Evolutionary conservation across 1,139 yeast species (phyloP).

Genomic region (Geotrichum citri-aurantii): DNA sequence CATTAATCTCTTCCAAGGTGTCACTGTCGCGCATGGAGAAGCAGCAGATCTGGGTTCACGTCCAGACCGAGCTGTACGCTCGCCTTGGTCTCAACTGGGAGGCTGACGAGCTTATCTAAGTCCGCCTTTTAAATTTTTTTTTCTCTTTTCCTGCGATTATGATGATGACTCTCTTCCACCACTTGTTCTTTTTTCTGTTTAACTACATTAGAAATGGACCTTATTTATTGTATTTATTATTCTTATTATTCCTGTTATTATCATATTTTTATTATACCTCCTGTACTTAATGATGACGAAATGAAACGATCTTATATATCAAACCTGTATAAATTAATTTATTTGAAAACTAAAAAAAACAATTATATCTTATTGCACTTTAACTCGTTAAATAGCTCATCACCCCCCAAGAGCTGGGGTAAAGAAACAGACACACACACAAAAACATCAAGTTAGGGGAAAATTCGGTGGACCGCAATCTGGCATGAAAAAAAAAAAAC

Average conservation of each 20-base stretch:
- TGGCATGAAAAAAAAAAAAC: too few species aligned
- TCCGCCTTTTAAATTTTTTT: neutral
- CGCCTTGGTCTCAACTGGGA: conserved; percentile 55
- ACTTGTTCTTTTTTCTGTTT: neutral
- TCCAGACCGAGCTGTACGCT: conserved; percentile 51
- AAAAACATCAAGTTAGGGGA: too few species aligned
- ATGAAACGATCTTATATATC: conserved; percentile 39
- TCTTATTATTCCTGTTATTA: too few species aligned
- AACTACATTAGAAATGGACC: neutral
- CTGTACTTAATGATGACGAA: neutral
- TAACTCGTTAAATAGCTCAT: too few species aligned
- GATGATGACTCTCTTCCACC: too few species aligned
- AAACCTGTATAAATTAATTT: too few species aligned
- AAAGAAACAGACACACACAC: too few species aligned
- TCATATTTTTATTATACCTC: neutral
- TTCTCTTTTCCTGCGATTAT: neutral
- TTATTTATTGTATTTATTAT: neutral
- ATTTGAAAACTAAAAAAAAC: too few species aligned
- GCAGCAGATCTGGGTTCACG: conserved; percentile 52
- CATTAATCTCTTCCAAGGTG: conserved; percentile 14
- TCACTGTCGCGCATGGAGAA: conserved; percentile 49
- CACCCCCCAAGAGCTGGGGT: too few species aligned
- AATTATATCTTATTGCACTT: too few species aligned
- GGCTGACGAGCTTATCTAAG: conserved; percentile 40
- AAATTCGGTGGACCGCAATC: too few species aligned